phyloP scores from a whole-genome alignment of 164 flowering plant genomes.

The Pachysandra terminalis region DNA sequence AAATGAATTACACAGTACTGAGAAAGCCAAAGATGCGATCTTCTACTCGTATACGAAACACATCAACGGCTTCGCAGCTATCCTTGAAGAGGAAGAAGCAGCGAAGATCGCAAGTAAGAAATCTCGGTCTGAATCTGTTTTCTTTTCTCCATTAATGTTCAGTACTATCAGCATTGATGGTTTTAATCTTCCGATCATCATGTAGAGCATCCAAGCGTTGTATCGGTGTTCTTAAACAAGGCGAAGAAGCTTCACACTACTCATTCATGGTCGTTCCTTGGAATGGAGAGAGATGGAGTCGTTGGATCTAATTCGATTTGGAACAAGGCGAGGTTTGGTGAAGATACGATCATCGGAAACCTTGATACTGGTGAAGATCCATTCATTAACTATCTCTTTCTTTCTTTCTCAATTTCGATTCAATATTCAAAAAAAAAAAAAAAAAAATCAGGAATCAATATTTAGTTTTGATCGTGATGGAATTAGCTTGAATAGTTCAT shows the following conservation, averaged over 20 bases:
- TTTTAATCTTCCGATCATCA: neutral
- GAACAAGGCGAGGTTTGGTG: constrained; percentile 44
- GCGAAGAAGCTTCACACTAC: constrained; percentile 48
- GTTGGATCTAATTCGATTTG: constrained; percentile 28
- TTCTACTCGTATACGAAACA: constrained; percentile 38
- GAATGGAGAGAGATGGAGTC: constrained; percentile 28
- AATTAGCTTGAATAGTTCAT: too few species aligned
- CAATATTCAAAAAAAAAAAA: neutral
- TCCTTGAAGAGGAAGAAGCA: constrained; percentile 46
- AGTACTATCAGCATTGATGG: constrained; percentile 1
- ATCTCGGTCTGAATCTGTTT: too few species aligned
- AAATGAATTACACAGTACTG: neutral
- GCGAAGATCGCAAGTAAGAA: constrained; percentile 31
- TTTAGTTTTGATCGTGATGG: too few species aligned
- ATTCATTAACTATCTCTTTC: neutral
- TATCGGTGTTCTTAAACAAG: constrained; percentile 42
- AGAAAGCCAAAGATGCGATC: constrained; percentile 32
- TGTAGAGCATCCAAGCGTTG: constrained; percentile 47
- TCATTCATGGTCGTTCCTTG: constrained; percentile 46
- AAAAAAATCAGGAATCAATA: too few species aligned
- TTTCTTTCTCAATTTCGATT: neutral
- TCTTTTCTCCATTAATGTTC: too few species aligned
- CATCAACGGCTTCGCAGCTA: constrained; percentile 48
- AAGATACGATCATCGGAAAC: constrained; percentile 40
- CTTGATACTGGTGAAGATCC: constrained; percentile 45